phyloP scores from a whole-genome alignment of 2,329 filamentous ascomycete species.

The Hansfordia pulvinata region DNA sequence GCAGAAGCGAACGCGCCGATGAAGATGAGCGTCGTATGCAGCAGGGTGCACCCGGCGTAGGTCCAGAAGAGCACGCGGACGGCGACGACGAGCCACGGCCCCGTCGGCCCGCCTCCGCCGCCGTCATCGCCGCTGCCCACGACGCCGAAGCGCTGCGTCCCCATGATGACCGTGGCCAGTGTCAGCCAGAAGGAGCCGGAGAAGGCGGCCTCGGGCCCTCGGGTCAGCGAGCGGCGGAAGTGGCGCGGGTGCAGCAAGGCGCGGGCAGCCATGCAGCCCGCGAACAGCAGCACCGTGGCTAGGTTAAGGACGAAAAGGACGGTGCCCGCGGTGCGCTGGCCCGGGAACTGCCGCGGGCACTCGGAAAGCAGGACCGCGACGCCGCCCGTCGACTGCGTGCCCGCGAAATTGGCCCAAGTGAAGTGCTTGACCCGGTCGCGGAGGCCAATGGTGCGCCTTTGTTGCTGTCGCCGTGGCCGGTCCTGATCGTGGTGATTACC shows the following conservation, averaged over 20 bases:
- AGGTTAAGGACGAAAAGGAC: slow-evolving; percentile 44
- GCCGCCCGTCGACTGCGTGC: slow-evolving; percentile 24
- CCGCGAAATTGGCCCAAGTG: slow-evolving; percentile 43
- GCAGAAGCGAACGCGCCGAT: slow-evolving; percentile 42
- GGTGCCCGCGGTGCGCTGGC: slow-evolving; percentile 36
- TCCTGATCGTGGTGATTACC: too few relatives aligned
- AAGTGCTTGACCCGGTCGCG: slow-evolving; percentile 21
- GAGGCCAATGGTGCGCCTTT: too few relatives aligned
- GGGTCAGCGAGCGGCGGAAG: slow-evolving; percentile 29
- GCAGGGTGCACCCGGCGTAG: slow-evolving; percentile 39
- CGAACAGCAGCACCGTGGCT: slow-evolving; percentile 35
- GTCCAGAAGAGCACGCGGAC: slow-evolving; percentile 47
- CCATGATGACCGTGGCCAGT: slow-evolving; percentile 43
- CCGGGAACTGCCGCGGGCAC: slow-evolving; percentile 38
- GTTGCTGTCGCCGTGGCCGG: too few relatives aligned
- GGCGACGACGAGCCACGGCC: slow-evolving; percentile 33
- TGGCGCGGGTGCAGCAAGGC: slow-evolving; percentile 35
- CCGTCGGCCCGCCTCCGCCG: too few relatives aligned
- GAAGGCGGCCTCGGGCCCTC: slow-evolving; percentile 44
- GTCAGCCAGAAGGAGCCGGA: slow-evolving; percentile 49
- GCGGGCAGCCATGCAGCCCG: slow-evolving; percentile 28
- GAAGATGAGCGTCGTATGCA: slow-evolving; percentile 41
- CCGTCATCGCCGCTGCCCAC: too few relatives aligned
- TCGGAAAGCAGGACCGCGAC: slow-evolving; percentile 37
- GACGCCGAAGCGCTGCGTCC: slow-evolving; percentile 34